Evolutionary conservation across 176 grass and related monocot genomes (phyloP).

Genomic region (Aegilops bicornis): DNA sequence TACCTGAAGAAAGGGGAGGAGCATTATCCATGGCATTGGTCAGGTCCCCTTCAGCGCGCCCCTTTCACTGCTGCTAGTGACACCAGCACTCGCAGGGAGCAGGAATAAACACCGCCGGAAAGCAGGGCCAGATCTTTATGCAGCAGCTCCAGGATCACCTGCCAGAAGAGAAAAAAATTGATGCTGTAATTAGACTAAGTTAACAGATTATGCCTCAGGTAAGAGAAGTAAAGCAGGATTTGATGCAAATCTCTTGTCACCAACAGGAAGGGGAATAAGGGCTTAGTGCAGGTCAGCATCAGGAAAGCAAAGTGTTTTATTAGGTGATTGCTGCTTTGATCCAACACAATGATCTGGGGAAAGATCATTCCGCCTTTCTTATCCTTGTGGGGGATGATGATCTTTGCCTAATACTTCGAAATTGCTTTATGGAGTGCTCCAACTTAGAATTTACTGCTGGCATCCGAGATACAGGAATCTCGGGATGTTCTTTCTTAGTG

Average conservation of each 20-base stretch:
- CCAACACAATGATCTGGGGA: conserved; percentile 32
- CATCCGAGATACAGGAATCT: not conserved
- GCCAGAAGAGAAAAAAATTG: not conserved
- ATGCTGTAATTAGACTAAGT: conserved; percentile 12
- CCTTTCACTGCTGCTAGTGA: conserved; percentile 60
- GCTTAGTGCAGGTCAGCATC: conserved; percentile 8
- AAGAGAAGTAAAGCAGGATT: conserved; percentile 28
- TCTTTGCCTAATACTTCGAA: not conserved
- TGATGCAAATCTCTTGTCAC: conserved; percentile 42
- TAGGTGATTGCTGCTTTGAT: conserved; percentile 33
- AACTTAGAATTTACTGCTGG: conserved; percentile 22
- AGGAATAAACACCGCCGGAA: conserved; percentile 33
- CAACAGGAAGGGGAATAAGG: conserved; percentile 24
- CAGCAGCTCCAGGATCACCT: conserved; percentile 35
- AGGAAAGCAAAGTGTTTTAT: not conserved
- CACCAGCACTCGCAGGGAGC: conserved; percentile 33
- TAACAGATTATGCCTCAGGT: conserved; percentile 20
- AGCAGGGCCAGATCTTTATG: conserved; percentile 42
- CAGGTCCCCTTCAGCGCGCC: conserved; percentile 18
- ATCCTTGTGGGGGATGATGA: conserved; percentile 10
- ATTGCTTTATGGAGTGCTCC: not conserved
- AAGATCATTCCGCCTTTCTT: conserved; percentile 37
- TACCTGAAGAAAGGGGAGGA: not conserved
- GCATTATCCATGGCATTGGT: conserved; percentile 16
- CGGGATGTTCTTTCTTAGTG: not conserved